Evolutionary conservation across 345 rosid species (phyloP), one percentile per base, ranked within the genome.

Genomic region (Salix caprea): DNA sequence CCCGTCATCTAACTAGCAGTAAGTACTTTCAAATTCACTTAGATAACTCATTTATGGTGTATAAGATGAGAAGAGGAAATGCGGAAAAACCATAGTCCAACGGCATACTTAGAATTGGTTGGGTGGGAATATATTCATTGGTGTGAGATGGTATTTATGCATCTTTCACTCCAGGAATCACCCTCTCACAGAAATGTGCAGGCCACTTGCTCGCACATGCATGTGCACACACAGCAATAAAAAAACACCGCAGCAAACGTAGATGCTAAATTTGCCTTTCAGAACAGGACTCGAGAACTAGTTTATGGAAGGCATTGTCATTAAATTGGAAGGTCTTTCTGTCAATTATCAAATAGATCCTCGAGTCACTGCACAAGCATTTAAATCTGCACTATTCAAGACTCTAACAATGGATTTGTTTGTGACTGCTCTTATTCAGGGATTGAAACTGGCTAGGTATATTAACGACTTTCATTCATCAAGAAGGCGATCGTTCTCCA

Each of bases 1-100:
- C 26, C 44, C 19, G 14, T 23, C 24, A 67, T 42, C 39, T 64
- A 74, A 65, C 58, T 46, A n/a, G 34, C 72, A 84, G 90, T 89
- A 66, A 69, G 82, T 82, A n/a, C 16, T 75, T 70, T 19, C 34
- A 42, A 5, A n/a, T 24, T 40, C 56, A 67, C 56, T 52, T 69
- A 18, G 26, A 48, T 30, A n/a, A 37, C 62, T 26, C 16, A 19
- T 66, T 44, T 67, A 28, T 40, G 14, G 62, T 16, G 50, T 58
- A 58, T 58, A 11, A n/a, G 58, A 6, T 7, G 10, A 19, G n/a
- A 16, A n/a, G 56, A 39, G 24, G 32, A 52, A 50, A 15, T 46
- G 68, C 56, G 0, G 37, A 32, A 7, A 44, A 74, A 30, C 12
- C 56, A 24, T 18, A 26, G 6, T 26, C n/a, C 58, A 46, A 21